Evolutionary conservation across 1,284 basidiomycete species (phyloP).

Genomic region (Ustilago loliicola): DNA sequence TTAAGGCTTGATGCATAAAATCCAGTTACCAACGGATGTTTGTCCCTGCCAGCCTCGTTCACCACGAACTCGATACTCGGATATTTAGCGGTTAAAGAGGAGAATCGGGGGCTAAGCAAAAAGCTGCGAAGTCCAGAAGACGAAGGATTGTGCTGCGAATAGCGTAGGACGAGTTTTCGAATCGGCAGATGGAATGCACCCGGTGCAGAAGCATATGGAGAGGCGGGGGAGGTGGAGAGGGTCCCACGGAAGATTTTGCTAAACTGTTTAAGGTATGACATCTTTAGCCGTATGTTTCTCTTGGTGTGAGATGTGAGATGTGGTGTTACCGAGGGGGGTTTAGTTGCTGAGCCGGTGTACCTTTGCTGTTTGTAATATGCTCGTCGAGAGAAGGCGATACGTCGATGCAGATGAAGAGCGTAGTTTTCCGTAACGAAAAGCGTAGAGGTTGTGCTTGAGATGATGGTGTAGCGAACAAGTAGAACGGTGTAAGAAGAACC

Average conservation of each 20-base stretch:
- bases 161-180: constrained; percentile 48
- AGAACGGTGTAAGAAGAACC: background rate
- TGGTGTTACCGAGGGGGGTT: too few species aligned
- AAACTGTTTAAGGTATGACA: constrained; percentile 47
- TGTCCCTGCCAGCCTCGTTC: constrained; percentile 5
- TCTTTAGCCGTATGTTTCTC: background rate
- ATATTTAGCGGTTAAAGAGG: constrained; percentile 9
- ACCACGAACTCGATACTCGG: constrained; percentile 46
- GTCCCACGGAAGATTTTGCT: constrained; percentile 40
- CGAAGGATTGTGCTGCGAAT: constrained; percentile 27
- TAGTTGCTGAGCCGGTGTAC: too few species aligned
- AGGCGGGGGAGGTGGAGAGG: constrained; percentile 12
- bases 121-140: constrained; percentile 19
- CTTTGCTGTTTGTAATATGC: too few species aligned
- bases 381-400: too few species aligned
- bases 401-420: too few species aligned
- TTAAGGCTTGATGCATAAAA: constrained; percentile 15
- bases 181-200: constrained; percentile 34
- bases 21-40: constrained; percentile 31
- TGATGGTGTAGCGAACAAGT: too few species aligned
- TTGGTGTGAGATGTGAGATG: too few species aligned
- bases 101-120: constrained; percentile 20
- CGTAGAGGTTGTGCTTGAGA: background rate
- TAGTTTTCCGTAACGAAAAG: too few species aligned
- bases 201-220: constrained; percentile 1